Conservation (phyloP, 1,284 basidiomycete species). For the Puccinia novopanici region DNA sequence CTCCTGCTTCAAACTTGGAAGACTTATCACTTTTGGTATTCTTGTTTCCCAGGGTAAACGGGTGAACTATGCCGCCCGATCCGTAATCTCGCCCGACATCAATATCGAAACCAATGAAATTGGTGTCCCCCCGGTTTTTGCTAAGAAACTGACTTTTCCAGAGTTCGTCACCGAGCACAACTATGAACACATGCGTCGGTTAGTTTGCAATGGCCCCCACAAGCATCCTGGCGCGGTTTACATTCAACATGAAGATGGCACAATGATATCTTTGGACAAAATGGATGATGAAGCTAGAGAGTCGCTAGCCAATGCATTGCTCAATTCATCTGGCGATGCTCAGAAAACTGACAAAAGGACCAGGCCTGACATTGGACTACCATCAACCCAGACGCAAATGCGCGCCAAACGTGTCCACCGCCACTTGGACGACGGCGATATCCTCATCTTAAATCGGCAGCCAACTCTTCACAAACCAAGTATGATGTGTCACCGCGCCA, state of each 20-base stretch:
- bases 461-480: slow-evolving; percentile 99
- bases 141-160: slow-evolving; percentile 92
- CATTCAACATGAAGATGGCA: slow-evolving; percentile 93
- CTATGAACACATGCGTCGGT: slow-evolving; percentile 81
- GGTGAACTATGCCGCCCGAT: slow-evolving; percentile 98
- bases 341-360: slow-evolving; percentile 63
- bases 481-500: slow-evolving; percentile 98
- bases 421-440: slow-evolving; percentile 91
- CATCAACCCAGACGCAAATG: slow-evolving; percentile 59
- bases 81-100: slow-evolving; percentile 98
- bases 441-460: slow-evolving; percentile 94
- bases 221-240: slow-evolving; percentile 90
- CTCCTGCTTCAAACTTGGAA: slow-evolving; percentile 32
- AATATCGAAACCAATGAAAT: slow-evolving; percentile 99
- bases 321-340: slow-evolving; percentile 79
- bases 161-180: slow-evolving; percentile 94
- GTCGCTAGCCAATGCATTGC: slow-evolving; percentile 93
- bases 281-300: slow-evolving; percentile 82
- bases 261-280: slow-evolving; percentile 79
- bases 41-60: slow-evolving; percentile 77
- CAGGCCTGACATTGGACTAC: slow-evolving; percentile 62
- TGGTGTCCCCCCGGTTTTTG: slow-evolving; percentile 96
- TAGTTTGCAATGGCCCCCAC: slow-evolving; percentile 88
- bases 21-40: slow-evolving; percentile 2
- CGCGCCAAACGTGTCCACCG: slow-evolving; percentile 97